Percentiles rank a stretch among this genome's conserved stretches.
phyloP scores from a whole-genome alignment of 2,329 filamentous ascomycete genomes.

The Colletotrichum graminicola region DNA sequence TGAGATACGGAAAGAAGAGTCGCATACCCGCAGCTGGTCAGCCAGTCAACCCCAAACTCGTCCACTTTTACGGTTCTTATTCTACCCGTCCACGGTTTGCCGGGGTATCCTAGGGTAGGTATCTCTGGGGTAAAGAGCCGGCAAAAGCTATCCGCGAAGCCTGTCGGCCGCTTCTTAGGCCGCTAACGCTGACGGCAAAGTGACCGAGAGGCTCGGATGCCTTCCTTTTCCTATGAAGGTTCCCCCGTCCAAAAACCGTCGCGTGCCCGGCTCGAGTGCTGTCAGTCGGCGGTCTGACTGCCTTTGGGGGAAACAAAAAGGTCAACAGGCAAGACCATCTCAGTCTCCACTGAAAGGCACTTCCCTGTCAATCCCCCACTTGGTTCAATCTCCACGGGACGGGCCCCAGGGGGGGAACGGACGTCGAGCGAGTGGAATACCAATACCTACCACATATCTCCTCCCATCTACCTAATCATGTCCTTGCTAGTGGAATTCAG shows the following conservation, averaged over 20 bases:
- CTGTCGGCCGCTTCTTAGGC: slow-evolving; percentile 6
- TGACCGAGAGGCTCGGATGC: not conserved
- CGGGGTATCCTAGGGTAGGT: slow-evolving; percentile 19
- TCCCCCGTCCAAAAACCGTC: not conserved
- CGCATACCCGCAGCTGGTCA: slow-evolving; percentile 26
- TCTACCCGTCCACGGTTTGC: slow-evolving; percentile 20
- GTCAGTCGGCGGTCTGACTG: not conserved
- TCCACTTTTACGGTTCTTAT: slow-evolving; percentile 30
- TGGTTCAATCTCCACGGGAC: slow-evolving; percentile 23
- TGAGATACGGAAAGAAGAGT: not conserved
- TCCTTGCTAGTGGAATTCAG: slow-evolving; percentile 33
- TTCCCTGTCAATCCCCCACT: slow-evolving; percentile 29
- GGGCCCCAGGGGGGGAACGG: slow-evolving; percentile 22
- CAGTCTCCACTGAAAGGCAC: slow-evolving; percentile 25
- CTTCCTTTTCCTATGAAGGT: too few species aligned
- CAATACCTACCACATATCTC: too few species aligned
- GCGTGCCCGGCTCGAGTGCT: not conserved
- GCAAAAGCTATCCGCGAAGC: slow-evolving; percentile 7
- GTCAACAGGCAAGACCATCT: slow-evolving; percentile 30
- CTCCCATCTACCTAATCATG: slow-evolving; percentile 24
- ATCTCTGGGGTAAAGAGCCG: slow-evolving; percentile 16
- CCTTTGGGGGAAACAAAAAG: slow-evolving; percentile 10
- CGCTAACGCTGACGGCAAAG: not conserved
- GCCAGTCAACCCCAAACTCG: slow-evolving; percentile 30
- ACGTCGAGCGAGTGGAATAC: slow-evolving; percentile 29